These are phyloP conservation scores for Prinsepia uniflora DNA, from an alignment of 306 rosid genomes.

Conservation along the genomic window DNA sequence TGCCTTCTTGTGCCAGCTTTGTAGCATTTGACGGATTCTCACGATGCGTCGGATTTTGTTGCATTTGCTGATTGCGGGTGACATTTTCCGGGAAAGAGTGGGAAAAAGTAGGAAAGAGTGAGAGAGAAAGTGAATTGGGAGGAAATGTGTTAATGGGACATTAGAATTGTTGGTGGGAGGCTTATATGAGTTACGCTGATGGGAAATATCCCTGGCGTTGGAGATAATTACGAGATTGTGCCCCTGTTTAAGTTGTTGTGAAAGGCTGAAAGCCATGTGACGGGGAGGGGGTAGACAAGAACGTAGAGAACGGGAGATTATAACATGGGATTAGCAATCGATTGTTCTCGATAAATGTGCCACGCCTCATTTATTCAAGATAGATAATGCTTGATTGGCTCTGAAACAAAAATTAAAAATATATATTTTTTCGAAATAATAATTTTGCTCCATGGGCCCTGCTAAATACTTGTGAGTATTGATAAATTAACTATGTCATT, in stretches of 20 bases:
- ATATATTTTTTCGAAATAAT: too few relatives aligned
- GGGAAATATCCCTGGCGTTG: constrained; percentile 29
- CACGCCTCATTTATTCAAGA: constrained; percentile 1
- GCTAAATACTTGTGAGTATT: too few relatives aligned
- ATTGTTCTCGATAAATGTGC: not conserved
- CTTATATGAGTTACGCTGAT: not conserved
- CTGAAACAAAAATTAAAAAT: too few relatives aligned
- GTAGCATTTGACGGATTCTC: constrained; percentile 75
- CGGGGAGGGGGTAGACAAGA: constrained; percentile 4
- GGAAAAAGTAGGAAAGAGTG: constrained; percentile 1
- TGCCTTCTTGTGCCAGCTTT: constrained; percentile 70
- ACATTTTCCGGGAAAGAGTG: constrained; percentile 16
- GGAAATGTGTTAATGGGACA: not conserved
- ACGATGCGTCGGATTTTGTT: constrained; percentile 82
- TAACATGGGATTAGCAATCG: constrained; percentile 18
- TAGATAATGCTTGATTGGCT: not conserved
- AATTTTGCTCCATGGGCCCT: too few relatives aligned
- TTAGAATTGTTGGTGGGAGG: not conserved
- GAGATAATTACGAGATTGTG: constrained; percentile 61
- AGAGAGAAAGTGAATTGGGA: not conserved
- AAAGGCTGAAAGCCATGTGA: constrained; percentile 39
- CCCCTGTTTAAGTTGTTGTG: constrained; percentile 5
- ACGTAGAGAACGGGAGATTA: not conserved
- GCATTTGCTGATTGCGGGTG: constrained; percentile 37
- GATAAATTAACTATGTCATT: too few relatives aligned